phyloP scores from a whole-genome alignment of 73 alveolate genomes.

The Tetrahymena borealis region DNA sequence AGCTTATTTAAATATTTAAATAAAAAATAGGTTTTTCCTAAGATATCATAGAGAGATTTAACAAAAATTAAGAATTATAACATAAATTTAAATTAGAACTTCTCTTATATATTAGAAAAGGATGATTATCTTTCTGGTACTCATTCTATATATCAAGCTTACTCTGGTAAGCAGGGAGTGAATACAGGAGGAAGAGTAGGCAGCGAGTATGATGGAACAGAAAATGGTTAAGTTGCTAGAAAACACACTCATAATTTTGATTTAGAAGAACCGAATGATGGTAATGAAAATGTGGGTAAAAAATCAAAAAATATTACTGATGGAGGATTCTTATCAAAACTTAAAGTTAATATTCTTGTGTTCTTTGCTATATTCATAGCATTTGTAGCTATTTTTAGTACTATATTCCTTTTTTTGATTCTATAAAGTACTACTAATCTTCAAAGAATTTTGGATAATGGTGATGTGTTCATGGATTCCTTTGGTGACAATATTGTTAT shows the following conservation, averaged over 20 bases:
- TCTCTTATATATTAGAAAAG: neutral
- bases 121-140: neutral
- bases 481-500: neutral
- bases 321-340: neutral
- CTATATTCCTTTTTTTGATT: neutral
- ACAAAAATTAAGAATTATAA: neutral
- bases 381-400: neutral
- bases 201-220: neutral
- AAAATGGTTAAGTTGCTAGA: neutral
- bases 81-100: neutral
- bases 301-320: neutral
- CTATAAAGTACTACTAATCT: neutral
- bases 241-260: neutral
- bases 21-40: neutral
- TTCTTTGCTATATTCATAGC: neutral
- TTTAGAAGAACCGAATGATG: neutral
- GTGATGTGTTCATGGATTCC: neutral
- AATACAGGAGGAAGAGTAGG: neutral
- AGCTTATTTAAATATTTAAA: neutral
- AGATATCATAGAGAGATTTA: neutral
- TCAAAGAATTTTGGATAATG: neutral
- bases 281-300: neutral
- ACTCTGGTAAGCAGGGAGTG: neutral
- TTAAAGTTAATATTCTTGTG: neutral
- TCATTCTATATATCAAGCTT: neutral